A percentile compares a stretch with the other conserved stretches of the same genome.
Conservation (phyloP, 2,329 filamentous ascomycete species). For the Fusarium sp. region DNA sequence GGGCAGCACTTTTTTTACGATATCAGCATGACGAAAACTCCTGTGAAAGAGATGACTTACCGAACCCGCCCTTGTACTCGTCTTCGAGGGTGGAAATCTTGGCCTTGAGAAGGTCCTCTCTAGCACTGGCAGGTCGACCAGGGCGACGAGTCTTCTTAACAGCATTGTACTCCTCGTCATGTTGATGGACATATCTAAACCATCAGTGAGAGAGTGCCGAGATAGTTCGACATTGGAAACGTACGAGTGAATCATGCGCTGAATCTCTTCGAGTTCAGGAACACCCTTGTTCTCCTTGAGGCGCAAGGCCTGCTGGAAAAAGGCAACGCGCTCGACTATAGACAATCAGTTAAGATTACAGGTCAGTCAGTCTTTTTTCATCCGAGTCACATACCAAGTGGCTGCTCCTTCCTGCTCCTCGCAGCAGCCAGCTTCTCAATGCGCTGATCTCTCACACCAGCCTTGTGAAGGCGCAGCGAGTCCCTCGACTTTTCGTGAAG, state of each 20-base stretch:
- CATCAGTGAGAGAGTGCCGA: neutral
- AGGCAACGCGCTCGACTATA: conserved; percentile 56
- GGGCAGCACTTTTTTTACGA: conserved; percentile 70
- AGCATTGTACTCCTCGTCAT: conserved; percentile 75
- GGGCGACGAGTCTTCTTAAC: conserved; percentile 77
- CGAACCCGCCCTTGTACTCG: conserved; percentile 86
- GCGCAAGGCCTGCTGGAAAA: conserved; percentile 75
- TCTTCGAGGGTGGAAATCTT: conserved; percentile 77
- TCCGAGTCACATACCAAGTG: conserved; percentile 71
- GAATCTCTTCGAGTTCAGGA: conserved; percentile 66
- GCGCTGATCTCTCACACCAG: conserved; percentile 83
- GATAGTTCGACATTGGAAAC: conserved; percentile 25
- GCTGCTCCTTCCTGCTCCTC: conserved; percentile 78
- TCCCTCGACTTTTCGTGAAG: conserved; percentile 92
- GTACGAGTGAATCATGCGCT: conserved; percentile 71
- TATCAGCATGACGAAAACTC: conserved; percentile 25
- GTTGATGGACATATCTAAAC: conserved; percentile 70
- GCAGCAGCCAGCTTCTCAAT: conserved; percentile 77
- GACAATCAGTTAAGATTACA: too few species aligned
- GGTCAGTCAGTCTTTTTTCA: too few species aligned
- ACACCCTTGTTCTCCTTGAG: conserved; percentile 59
- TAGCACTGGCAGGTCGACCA: conserved; percentile 80
- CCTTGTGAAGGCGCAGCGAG: conserved; percentile 82
- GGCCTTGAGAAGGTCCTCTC: conserved; percentile 80
- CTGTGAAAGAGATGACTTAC: conserved; percentile 58